Evolutionary conservation across 352 stramenopile genomes (phyloP).

Genomic region (Detonula confervacea): DNA sequence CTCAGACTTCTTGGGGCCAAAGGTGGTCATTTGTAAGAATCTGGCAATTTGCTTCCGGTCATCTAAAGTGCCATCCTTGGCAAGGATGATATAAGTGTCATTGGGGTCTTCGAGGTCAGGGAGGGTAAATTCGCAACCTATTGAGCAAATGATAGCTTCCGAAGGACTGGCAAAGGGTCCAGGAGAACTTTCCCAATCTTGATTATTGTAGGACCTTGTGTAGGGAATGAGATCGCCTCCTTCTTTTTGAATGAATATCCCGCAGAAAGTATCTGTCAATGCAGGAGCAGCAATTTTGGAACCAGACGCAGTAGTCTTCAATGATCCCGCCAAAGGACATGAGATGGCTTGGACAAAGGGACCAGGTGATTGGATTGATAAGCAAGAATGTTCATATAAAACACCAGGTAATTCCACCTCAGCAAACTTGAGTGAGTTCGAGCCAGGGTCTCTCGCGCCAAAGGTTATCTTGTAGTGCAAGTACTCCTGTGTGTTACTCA

Average conservation of each 20-base stretch:
- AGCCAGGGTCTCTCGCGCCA: conserved; percentile 8
- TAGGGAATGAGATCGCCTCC: conserved; percentile 60
- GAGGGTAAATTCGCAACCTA: conserved; percentile 9
- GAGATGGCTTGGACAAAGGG: conserved; percentile 13
- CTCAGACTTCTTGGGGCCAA: conserved; percentile 60
- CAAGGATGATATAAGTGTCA: conserved; percentile 56
- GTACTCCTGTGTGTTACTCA: conserved; percentile 11
- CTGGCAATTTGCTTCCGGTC: conserved; percentile 43
- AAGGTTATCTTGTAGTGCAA: conserved; percentile 39
- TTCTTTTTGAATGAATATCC: conserved; percentile 47
- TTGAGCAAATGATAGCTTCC: conserved; percentile 16
- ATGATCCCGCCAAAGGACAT: conserved; percentile 1
- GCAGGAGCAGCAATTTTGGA: conserved; percentile 16
- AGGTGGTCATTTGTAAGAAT: conserved; percentile 74
- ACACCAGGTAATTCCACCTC: conserved; percentile 31
- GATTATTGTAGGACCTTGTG: conserved; percentile 63
- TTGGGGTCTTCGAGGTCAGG: conserved; percentile 32
- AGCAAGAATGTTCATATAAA: conserved; percentile 8
- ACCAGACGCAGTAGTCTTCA: conserved; percentile 11
- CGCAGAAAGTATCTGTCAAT: conserved; percentile 36
- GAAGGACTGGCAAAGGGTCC: conserved; percentile 40
- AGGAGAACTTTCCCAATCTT: conserved; percentile 64
- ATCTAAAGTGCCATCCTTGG: conserved; percentile 37
- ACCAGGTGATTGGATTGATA: not conserved
- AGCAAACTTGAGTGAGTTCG: conserved; percentile 28